Conservation (phyloP, 352 stramenopile species). For the Globisporangium canariense region DNA sequence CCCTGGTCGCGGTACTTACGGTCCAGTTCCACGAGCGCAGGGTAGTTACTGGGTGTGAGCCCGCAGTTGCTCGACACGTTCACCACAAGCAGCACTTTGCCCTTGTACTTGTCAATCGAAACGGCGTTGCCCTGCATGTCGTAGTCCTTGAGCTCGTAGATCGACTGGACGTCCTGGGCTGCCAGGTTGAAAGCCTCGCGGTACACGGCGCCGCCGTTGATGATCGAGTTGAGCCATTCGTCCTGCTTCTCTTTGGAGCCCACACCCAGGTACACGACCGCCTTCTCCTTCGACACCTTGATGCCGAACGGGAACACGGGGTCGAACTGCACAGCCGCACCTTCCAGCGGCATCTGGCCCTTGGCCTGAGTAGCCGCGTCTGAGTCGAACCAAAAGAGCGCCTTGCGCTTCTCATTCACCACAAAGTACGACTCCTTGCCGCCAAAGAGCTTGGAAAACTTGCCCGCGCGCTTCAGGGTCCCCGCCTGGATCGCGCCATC, state of each 20-base stretch:
- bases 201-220: constrained; percentile 16
- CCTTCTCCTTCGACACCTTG: background rate
- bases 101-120: constrained; percentile 3
- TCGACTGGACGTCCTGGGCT: constrained; percentile 23
- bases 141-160: constrained; percentile 48
- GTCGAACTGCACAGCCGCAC: background rate
- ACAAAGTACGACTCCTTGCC: background rate
- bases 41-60: constrained; percentile 45
- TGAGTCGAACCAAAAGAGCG: background rate
- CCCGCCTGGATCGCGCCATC: background rate
- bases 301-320: background rate
- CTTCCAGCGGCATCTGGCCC: background rate
- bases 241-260: background rate
- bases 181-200: constrained; percentile 19
- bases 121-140: constrained; percentile 43
- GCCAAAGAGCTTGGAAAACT: background rate
- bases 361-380: background rate
- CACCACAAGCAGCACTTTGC: constrained; percentile 12
- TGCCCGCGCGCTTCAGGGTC: background rate
- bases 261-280: background rate
- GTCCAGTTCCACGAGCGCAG: constrained; percentile 13
- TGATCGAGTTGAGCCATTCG: constrained; percentile 14
- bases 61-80: constrained; percentile 37
- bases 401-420: background rate
- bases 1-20: constrained; percentile 22